Percentiles rank a stretch among this genome's conserved stretches.
Evolutionary conservation across 352 stramenopile genomes (phyloP).

Genomic region (Globisporangium echinulatum): DNA sequence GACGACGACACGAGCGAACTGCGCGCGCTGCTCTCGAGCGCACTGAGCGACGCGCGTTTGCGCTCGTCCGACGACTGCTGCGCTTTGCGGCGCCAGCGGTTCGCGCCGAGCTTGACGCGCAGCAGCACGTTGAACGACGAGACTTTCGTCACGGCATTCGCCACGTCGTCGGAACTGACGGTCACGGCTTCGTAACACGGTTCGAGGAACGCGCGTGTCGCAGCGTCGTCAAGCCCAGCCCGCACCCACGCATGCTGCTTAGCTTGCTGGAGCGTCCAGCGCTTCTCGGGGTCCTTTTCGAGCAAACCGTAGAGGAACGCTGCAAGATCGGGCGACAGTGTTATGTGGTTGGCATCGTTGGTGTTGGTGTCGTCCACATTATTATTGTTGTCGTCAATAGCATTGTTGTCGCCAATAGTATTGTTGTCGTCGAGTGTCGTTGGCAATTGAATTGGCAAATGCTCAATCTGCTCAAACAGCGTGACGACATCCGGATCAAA

Average conservation of each 20-base stretch:
- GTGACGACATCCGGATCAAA: slow-evolving; percentile 73
- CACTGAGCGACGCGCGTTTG: slow-evolving; percentile 25
- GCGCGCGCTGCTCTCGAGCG: slow-evolving; percentile 5
- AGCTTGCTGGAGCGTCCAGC: slow-evolving; percentile 59
- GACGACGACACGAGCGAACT: slow-evolving; percentile 3
- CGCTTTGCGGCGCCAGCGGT: slow-evolving; percentile 73
- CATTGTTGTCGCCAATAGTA: slow-evolving; percentile 21
- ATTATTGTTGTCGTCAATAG: slow-evolving; percentile 10
- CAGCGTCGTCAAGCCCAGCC: slow-evolving; percentile 33
- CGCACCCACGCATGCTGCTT: slow-evolving; percentile 70
- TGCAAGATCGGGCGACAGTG: not conserved
- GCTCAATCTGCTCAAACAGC: slow-evolving; percentile 83
- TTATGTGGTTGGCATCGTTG: too few species aligned
- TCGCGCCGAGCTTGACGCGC: slow-evolving; percentile 70
- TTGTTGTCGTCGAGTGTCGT: slow-evolving; percentile 20
- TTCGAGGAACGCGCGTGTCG: slow-evolving; percentile 39
- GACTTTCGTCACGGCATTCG: slow-evolving; percentile 65
- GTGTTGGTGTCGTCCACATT: not conserved
- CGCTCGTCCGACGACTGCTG: slow-evolving; percentile 50
- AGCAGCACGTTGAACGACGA: slow-evolving; percentile 68
- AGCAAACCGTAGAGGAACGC: slow-evolving; percentile 53
- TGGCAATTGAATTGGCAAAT: slow-evolving; percentile 29
- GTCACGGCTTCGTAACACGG: slow-evolving; percentile 45
- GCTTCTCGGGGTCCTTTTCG: slow-evolving; percentile 67
- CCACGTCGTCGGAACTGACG: slow-evolving; percentile 53